Evolutionary conservation across 2,329 filamentous ascomycete genomes (phyloP).

Genomic region (Didymella keratinophila): DNA sequence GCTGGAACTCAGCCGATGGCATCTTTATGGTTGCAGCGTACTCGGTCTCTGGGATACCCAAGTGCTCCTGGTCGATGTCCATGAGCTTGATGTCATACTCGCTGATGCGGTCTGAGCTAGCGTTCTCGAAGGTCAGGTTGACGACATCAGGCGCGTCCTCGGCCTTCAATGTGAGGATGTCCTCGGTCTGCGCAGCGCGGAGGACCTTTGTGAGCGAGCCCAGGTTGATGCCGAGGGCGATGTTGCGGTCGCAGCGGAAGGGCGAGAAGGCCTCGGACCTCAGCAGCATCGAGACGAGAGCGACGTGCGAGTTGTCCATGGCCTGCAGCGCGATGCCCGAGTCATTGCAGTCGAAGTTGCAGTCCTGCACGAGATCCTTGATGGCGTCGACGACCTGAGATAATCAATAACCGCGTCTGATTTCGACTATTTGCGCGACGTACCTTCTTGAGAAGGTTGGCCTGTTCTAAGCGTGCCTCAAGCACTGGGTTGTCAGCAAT

Average conservation of each 20-base stretch:
- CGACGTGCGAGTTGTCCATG: slow-evolving; percentile 99
- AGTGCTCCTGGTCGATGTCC: slow-evolving; percentile 99
- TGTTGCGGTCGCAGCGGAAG: slow-evolving; percentile 98
- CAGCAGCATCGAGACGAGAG: slow-evolving; percentile 98
- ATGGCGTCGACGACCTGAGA: slow-evolving; percentile 93
- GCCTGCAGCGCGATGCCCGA: slow-evolving; percentile 96
- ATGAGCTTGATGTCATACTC: slow-evolving; percentile 99
- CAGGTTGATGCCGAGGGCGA: slow-evolving; percentile 96
- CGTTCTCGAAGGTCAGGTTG: slow-evolving; percentile 94
- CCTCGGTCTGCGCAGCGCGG: slow-evolving; percentile 90
- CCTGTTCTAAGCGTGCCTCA: slow-evolving; percentile 97
- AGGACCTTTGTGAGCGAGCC: slow-evolving; percentile 97
- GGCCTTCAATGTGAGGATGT: slow-evolving; percentile 95
- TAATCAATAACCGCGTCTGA: slow-evolving; percentile 23
- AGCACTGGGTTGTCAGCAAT: slow-evolving; percentile 68
- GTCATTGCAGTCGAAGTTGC: slow-evolving; percentile 99
- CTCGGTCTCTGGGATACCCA: slow-evolving; percentile 98
- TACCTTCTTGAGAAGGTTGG: slow-evolving; percentile 93
- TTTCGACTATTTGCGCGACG: not conserved
- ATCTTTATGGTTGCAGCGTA: slow-evolving; percentile 91
- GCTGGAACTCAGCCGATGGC: slow-evolving; percentile 89
- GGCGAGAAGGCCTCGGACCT: slow-evolving; percentile 93
- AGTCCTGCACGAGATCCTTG: slow-evolving; percentile 99
- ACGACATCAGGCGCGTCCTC: slow-evolving; percentile 96
- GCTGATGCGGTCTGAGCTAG: slow-evolving; percentile 86